These are phyloP conservation scores for Cladosporium velox DNA, from an alignment of 2,329 filamentous ascomycete genomes.

Conservation along the genomic window DNA sequence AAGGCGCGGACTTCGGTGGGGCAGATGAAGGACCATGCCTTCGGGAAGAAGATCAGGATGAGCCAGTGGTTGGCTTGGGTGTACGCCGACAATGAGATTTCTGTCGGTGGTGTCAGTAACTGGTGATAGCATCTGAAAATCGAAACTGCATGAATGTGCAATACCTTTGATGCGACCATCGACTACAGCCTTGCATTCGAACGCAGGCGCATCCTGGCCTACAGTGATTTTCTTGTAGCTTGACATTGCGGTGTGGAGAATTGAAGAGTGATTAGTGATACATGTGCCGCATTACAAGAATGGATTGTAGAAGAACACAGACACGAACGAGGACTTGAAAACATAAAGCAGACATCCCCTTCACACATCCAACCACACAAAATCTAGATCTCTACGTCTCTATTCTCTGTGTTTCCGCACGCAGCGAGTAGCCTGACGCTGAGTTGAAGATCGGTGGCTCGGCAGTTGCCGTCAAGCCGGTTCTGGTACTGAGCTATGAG, in stretches of 20 bases:
- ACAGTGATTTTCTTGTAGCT: slow-evolving; percentile 27
- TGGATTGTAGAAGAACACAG: not conserved
- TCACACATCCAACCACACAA: not conserved
- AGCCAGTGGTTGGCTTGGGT: slow-evolving; percentile 55
- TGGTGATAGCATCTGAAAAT: not conserved
- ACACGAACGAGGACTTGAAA: not conserved
- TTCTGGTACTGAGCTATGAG: not conserved
- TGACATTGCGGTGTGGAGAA: slow-evolving; percentile 12
- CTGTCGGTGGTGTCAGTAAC: slow-evolving; percentile 20
- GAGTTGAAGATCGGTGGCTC: not conserved
- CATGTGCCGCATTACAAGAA: not conserved
- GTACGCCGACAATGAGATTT: slow-evolving; percentile 35
- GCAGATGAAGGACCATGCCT: slow-evolving; percentile 70
- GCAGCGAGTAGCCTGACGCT: not conserved
- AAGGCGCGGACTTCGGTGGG: slow-evolving; percentile 67
- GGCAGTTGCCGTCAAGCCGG: not conserved
- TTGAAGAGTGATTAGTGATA: not conserved
- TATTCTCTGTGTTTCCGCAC: not conserved
- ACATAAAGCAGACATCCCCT: not conserved
- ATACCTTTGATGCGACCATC: slow-evolving; percentile 36
- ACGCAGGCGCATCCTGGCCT: slow-evolving; percentile 34
- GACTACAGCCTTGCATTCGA: slow-evolving; percentile 33
- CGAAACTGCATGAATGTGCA: not conserved
- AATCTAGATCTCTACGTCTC: not conserved
- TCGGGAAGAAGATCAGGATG: slow-evolving; percentile 66